Evolutionary conservation across 164 flowering plant genomes (phyloP).

Genomic region (Nelumbo lutea): DNA sequence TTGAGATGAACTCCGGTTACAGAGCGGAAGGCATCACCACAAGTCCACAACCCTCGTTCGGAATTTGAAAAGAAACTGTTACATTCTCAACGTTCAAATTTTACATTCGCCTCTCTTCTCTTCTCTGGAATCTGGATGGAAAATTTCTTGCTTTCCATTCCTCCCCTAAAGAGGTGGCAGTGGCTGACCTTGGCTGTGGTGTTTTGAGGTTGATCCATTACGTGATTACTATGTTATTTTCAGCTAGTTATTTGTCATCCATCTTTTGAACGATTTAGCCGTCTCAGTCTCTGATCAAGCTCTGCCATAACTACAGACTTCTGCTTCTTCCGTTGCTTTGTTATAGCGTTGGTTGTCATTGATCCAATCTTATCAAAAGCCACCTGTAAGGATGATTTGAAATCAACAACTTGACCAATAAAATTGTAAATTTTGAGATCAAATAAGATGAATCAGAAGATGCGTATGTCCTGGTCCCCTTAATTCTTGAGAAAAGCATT

Average conservation of each 20-base stretch:
- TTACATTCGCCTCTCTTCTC: too few relatives aligned
- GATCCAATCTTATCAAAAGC: conserved; percentile 91
- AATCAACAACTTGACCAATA: background rate
- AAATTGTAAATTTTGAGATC: too few relatives aligned
- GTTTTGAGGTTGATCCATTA: background rate
- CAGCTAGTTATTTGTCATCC: conserved; percentile 29
- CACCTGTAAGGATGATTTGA: conserved; percentile 48
- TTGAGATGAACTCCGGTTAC: too few relatives aligned
- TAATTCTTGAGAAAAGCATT: background rate
- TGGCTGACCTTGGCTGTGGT: background rate
- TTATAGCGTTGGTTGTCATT: conserved; percentile 75
- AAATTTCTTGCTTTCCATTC: background rate
- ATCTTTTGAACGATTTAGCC: conserved; percentile 48
- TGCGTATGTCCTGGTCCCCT: too few relatives aligned
- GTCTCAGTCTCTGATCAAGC: conserved; percentile 77
- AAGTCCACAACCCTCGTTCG: too few relatives aligned
- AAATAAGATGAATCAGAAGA: too few relatives aligned
- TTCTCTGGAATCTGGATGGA: too few relatives aligned
- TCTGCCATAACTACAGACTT: conserved; percentile 96
- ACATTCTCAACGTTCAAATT: too few relatives aligned
- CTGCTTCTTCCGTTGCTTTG: conserved; percentile 94
- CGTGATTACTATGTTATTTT: background rate
- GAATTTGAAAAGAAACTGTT: too few relatives aligned
- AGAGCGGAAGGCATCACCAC: too few relatives aligned
- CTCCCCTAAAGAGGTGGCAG: background rate